These are phyloP conservation scores for Phoma herbarum DNA, from an alignment of 2,329 filamentous ascomycete genomes.

Conservation along the genomic window DNA sequence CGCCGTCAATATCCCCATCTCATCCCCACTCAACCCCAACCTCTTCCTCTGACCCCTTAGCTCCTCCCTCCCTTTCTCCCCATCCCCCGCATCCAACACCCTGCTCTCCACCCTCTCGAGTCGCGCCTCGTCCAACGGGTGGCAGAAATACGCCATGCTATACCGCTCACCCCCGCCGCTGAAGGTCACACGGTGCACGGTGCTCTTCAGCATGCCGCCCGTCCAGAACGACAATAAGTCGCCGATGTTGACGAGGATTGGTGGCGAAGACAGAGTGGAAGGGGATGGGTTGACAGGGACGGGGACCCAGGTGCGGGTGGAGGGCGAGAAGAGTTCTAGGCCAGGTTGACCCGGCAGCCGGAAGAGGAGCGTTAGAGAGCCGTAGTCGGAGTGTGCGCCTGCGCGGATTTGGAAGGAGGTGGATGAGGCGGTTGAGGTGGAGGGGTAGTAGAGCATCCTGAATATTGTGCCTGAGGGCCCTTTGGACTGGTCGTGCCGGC, in stretches of 20 bases:
- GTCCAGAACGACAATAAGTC: conserved; percentile 88
- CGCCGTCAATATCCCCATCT: conserved; percentile 62
- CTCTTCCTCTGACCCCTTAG: conserved; percentile 51
- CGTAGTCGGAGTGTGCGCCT: conserved; percentile 91
- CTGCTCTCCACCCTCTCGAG: conserved; percentile 65
- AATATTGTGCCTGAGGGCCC: conserved; percentile 63
- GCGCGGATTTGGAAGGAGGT: conserved; percentile 68
- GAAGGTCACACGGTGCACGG: conserved; percentile 89
- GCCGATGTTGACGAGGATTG: conserved; percentile 70
- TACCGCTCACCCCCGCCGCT: conserved; percentile 59
- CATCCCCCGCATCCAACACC: conserved; percentile 55
- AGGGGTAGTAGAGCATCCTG: conserved; percentile 63
- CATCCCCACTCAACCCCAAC: conserved; percentile 53
- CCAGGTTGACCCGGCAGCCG: conserved; percentile 85
- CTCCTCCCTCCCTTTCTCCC: conserved; percentile 40
- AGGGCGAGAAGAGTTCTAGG: conserved; percentile 77
- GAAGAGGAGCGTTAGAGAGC: conserved; percentile 76
- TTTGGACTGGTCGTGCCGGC: conserved; percentile 63
- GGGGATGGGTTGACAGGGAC: conserved; percentile 62
- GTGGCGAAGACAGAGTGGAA: conserved; percentile 64
- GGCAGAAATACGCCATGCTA: conserved; percentile 70
- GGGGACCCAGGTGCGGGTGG: conserved; percentile 52
- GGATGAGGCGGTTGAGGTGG: neutral
- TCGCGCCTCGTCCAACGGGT: conserved; percentile 64
- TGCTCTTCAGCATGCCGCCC: conserved; percentile 83